Evolutionary conservation across 116 monocot genomes (phyloP).

Genomic region (Papilionanthe hybrid): DNA sequence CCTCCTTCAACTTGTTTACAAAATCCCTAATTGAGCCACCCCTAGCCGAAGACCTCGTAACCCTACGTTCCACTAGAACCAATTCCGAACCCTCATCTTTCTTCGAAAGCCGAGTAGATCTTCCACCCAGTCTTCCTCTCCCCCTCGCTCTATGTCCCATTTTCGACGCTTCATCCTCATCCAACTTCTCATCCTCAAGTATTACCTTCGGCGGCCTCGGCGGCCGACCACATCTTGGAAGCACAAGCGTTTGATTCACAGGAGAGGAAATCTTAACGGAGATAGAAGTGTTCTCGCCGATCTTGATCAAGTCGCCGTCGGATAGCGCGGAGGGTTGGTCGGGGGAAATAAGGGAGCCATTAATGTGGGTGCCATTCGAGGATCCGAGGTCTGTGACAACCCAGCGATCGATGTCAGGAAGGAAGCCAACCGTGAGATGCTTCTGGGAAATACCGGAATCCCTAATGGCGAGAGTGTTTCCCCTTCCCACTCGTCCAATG

Average conservation of each 20-base stretch:
- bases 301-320: conserved; percentile 55
- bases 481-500: conserved; percentile 62
- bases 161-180: background rate
- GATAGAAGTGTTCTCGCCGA: conserved; percentile 53
- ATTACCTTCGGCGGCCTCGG: background rate
- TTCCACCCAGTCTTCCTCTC: background rate
- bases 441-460: conserved; percentile 72
- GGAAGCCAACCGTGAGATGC: conserved; percentile 51
- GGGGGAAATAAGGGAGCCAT: conserved; percentile 31
- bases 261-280: conserved; percentile 23
- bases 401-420: conserved; percentile 30
- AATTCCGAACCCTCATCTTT: background rate
- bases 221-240: background rate
- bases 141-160: background rate
- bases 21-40: background rate
- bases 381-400: conserved; percentile 51
- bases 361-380: conserved; percentile 78
- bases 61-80: conserved; percentile 6
- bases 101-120: background rate
- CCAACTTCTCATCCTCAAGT: conserved; percentile 5
- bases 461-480: conserved; percentile 70
- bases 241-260: background rate
- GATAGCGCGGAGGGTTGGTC: conserved; percentile 26
- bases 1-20: background rate
- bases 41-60: background rate